Conservation (phyloP, 2,329 filamentous ascomycete species). For the Alternaria rosae region DNA sequence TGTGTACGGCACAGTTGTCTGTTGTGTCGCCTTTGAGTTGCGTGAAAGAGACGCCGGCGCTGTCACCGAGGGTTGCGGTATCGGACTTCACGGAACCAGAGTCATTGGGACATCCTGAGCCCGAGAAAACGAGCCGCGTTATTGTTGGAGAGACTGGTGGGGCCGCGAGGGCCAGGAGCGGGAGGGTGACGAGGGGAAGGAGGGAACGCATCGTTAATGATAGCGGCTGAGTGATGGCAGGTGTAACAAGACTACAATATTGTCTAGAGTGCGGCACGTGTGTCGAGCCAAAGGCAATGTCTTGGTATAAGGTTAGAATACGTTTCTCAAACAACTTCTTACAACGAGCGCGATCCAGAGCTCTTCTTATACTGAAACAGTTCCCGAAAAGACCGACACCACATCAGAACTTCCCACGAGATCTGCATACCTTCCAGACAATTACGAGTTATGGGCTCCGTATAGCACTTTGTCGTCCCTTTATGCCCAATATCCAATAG, state of each 20-base stretch:
- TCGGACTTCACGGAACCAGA: constrained; percentile 31
- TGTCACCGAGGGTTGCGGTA: constrained; percentile 28
- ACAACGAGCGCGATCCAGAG: neutral
- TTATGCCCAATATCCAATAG: constrained; percentile 25
- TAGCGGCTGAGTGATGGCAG: neutral
- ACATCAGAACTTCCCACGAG: neutral
- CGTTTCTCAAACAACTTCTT: neutral
- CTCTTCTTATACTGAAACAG: neutral
- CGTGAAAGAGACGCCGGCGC: constrained; percentile 32
- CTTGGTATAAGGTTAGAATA: neutral
- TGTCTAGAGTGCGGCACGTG: neutral
- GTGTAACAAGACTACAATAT: neutral
- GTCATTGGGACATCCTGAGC: constrained; percentile 38
- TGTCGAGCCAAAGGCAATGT: neutral
- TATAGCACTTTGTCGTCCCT: constrained; percentile 23
- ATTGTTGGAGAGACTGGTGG: constrained; percentile 34
- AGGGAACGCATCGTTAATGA: constrained; percentile 21
- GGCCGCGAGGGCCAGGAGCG: constrained; percentile 25
- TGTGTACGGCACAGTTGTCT: constrained; percentile 41
- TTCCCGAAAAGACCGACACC: neutral
- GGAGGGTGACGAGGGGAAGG: constrained; percentile 22
- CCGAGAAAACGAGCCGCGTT: constrained; percentile 35
- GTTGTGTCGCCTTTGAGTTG: constrained; percentile 34
- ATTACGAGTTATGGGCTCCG: neutral
- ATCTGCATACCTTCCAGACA: neutral